Percentiles rank a stretch among this genome's conserved stretches.
These are phyloP conservation scores for Truncatella angustata DNA, from an alignment of 2,329 filamentous ascomycete genomes.

Conservation along the genomic window DNA sequence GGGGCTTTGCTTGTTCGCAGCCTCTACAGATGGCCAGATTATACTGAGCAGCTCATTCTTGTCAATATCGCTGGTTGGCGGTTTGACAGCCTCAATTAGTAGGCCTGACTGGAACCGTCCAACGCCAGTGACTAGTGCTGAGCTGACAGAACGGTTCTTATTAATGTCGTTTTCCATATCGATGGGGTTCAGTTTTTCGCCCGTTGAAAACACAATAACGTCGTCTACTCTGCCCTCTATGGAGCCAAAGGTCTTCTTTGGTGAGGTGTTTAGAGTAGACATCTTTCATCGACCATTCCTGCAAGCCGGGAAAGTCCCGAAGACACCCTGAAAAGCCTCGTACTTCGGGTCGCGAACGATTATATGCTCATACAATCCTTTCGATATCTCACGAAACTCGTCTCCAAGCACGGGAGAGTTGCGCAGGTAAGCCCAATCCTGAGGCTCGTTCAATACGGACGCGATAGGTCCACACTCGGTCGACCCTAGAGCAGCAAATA, in stretches of 20 bases:
- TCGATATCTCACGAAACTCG: conserved; percentile 18
- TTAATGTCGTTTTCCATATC: conserved; percentile 32
- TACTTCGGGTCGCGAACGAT: conserved; percentile 24
- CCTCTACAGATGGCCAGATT: neutral
- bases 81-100: conserved; percentile 20
- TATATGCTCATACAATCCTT: conserved; percentile 32
- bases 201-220: conserved; percentile 35
- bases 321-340: conserved; percentile 31
- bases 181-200: conserved; percentile 41
- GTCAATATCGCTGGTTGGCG: neutral
- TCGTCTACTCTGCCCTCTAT: conserved; percentile 28
- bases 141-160: conserved; percentile 25
- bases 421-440: conserved; percentile 31
- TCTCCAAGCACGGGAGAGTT: conserved; percentile 21
- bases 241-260: conserved; percentile 30
- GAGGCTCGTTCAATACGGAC: conserved; percentile 20
- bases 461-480: neutral
- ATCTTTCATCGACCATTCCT: conserved; percentile 39
- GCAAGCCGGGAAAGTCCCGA: conserved; percentile 38
- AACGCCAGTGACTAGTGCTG: conserved; percentile 31
- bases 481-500: conserved; percentile 9
- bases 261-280: conserved; percentile 35
- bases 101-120: conserved; percentile 24
- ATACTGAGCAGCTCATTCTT: neutral
- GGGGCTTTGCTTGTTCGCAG: conserved; percentile 11